Percentiles rank a stretch among this genome's conserved stretches.
Conservation (phyloP, 2,329 filamentous ascomycete species). For the Leptographium wingfieldii region DNA sequence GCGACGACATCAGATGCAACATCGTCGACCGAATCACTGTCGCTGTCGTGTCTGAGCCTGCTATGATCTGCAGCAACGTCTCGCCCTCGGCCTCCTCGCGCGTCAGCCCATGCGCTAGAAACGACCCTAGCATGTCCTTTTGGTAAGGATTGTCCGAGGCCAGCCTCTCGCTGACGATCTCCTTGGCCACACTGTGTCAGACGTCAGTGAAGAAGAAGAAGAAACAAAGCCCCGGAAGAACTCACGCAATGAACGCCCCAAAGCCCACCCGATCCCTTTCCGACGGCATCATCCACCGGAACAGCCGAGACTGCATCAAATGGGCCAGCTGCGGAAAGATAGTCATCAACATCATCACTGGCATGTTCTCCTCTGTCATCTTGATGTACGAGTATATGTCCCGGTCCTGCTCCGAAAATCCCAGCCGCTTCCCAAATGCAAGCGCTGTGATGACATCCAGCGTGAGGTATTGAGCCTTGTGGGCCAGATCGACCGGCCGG, state of each 20-base stretch:
- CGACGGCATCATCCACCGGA: constrained; percentile 18
- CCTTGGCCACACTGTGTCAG: constrained; percentile 27
- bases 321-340: constrained; percentile 28
- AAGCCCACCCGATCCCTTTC: constrained; percentile 10
- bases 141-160: constrained; percentile 15
- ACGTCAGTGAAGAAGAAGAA: constrained; percentile 7
- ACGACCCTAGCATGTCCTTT: constrained; percentile 27
- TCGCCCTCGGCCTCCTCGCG: constrained; percentile 30
- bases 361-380: constrained; percentile 21
- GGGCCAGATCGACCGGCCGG: constrained; percentile 29
- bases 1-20: constrained; percentile 17
- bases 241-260: constrained; percentile 10
- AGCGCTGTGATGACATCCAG: constrained; percentile 41
- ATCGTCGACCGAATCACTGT: constrained; percentile 17
- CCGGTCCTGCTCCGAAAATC: constrained; percentile 30
- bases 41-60: constrained; percentile 19
- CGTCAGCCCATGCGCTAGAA: constrained; percentile 26
- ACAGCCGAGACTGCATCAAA: constrained; percentile 24
- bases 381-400: constrained; percentile 33
- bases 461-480: constrained; percentile 38
- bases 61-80: constrained; percentile 25
- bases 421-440: constrained; percentile 35
- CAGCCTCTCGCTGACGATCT: constrained; percentile 18
- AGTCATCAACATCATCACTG: constrained; percentile 26
- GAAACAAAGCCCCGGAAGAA: constrained; percentile 9